phyloP scores from a whole-genome alignment of 495 filamentous ascomycete species.

The Tuber umbilicatum region DNA sequence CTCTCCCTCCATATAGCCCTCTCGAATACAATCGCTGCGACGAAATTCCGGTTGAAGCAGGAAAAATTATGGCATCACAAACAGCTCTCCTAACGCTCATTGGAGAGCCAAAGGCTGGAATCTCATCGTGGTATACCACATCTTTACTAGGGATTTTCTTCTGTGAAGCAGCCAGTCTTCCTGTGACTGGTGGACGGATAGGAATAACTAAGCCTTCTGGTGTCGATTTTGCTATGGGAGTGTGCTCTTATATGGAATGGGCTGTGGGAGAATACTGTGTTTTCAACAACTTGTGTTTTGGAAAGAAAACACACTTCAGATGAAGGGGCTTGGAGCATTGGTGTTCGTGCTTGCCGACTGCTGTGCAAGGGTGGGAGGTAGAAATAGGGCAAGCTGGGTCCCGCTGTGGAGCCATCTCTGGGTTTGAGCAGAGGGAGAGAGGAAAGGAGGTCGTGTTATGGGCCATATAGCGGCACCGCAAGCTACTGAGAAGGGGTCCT shows the following conservation, averaged over 20 bases:
- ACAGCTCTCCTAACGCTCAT: background rate
- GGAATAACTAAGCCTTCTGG: background rate
- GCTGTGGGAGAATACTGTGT: background rate
- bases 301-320: background rate
- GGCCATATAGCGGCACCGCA: background rate
- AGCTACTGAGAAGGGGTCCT: background rate
- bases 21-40: background rate
- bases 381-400: background rate
- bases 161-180: background rate
- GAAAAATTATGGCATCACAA: background rate
- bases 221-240: background rate
- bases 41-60: background rate
- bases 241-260: background rate
- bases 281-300: background rate
- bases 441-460: background rate
- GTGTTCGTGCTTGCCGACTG: background rate
- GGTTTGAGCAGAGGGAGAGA: background rate
- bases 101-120: background rate
- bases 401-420: background rate
- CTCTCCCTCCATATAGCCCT: background rate
- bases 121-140: background rate
- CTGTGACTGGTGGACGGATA: background rate
- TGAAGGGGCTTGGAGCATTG: background rate
- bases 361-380: background rate
- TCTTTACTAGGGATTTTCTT: background rate